A percentile compares a stretch with the other conserved stretches of the same genome.
Conservation (phyloP, 805 yeast species). For the Blastobotrys peoriensis region DNA sequence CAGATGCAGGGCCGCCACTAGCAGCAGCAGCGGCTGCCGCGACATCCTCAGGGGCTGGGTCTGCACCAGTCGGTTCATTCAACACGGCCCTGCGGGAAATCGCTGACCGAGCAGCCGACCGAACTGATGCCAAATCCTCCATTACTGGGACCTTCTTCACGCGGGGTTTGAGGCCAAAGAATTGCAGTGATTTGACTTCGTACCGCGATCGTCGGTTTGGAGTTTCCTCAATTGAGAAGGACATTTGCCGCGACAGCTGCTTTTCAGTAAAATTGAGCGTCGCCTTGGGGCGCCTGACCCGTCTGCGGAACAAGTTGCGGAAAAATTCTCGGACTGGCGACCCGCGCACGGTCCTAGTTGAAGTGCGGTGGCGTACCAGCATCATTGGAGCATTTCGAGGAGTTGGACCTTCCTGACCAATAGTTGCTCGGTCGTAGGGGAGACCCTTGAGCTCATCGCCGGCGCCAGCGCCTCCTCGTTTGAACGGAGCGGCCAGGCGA, state of each 20-base stretch:
- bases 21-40: background rate
- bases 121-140: background rate
- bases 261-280: slow-evolving; percentile 9
- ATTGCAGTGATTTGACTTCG: slow-evolving; percentile 11
- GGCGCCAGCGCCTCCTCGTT: no score
- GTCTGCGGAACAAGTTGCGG: slow-evolving; percentile 9
- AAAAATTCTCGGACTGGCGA: slow-evolving; percentile 13
- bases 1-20: background rate
- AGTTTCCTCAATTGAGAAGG: slow-evolving; percentile 16
- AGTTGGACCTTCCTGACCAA: background rate
- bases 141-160: background rate
- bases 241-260: slow-evolving; percentile 12
- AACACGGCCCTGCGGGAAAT: background rate
- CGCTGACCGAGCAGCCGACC: background rate
- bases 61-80: background rate
- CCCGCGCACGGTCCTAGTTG: slow-evolving; percentile 6
- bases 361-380: slow-evolving; percentile 14
- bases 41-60: background rate
- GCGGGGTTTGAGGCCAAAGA: slow-evolving; percentile 12
- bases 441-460: no score
- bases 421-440: background rate
- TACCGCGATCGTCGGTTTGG: slow-evolving; percentile 9
- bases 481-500: no score
- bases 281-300: slow-evolving; percentile 3
- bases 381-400: slow-evolving; percentile 12